phyloP scores from a whole-genome alignment of 129 eudicot genomes.

The Flaveria brownii region DNA sequence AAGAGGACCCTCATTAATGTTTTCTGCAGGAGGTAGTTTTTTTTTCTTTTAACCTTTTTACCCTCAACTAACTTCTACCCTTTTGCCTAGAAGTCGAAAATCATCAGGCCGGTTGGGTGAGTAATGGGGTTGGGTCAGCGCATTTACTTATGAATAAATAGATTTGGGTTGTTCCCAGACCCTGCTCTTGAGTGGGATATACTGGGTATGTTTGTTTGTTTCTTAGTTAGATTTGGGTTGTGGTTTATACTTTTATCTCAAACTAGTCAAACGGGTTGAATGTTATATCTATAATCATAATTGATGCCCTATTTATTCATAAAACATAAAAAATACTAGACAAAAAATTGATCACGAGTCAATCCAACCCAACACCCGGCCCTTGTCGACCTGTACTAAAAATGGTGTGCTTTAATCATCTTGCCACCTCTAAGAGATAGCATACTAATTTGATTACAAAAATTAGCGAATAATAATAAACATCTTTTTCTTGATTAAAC shows the following conservation, averaged over 20 bases:
- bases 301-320: not conserved
- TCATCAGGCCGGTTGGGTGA: not conserved
- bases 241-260: not conserved
- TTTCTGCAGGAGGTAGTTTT: slow-evolving; percentile 60
- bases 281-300: not conserved
- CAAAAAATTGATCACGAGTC: not conserved
- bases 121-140: slow-evolving; percentile 1
- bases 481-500: not conserved
- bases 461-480: not conserved
- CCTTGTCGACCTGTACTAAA: not conserved
- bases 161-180: not conserved
- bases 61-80: slow-evolving; percentile 6
- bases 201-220: no score
- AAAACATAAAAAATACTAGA: not conserved
- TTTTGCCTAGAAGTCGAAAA: not conserved
- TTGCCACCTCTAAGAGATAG: not conserved
- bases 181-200: no score
- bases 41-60: not conserved
- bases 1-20: slow-evolving; percentile 48
- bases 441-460: not conserved
- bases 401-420: not conserved
- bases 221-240: not conserved
- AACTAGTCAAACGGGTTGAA: not conserved
- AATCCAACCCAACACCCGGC: not conserved
- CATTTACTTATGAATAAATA: not conserved